These are phyloP conservation scores for Rhynchospora breviuscula DNA, from an alignment of 176 grass and related monocot genomes.

Conservation along the genomic window DNA sequence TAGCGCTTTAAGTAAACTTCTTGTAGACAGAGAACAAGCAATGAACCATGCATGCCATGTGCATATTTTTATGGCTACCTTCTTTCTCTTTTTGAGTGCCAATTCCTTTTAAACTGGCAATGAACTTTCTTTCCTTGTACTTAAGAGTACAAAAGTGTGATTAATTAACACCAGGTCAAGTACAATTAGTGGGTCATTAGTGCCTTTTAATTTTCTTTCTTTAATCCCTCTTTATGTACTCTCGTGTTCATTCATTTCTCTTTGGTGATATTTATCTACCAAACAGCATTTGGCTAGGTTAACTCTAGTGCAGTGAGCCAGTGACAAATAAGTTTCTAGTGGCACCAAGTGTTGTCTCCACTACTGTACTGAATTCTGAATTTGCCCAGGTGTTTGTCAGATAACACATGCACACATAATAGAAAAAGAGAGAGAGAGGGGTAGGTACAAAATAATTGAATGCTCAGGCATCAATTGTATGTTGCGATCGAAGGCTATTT, in stretches of 20 bases:
- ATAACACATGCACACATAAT: neutral
- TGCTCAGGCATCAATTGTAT: neutral
- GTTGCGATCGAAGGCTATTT: neutral
- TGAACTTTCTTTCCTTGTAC: slow-evolving; percentile 2
- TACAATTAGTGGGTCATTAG: slow-evolving; percentile 21
- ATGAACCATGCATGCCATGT: neutral
- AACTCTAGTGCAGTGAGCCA: neutral
- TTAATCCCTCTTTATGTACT: neutral
- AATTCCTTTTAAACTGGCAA: neutral
- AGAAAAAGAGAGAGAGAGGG: neutral
- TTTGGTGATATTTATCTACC: neutral
- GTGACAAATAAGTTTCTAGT: slow-evolving; percentile 8
- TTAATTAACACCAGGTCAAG: neutral
- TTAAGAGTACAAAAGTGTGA: slow-evolving; percentile 7
- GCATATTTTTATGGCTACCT: neutral
- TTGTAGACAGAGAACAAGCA: neutral
- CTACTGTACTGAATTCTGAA: slow-evolving; percentile 5
- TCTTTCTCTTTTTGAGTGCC: neutral
- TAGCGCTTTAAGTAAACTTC: neutral
- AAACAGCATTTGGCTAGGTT: neutral
- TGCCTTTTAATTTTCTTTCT: neutral
- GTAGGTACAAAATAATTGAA: slow-evolving; percentile 1
- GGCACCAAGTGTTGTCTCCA: slow-evolving; percentile 10
- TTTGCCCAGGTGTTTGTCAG: slow-evolving; percentile 8
- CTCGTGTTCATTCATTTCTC: neutral